Evolutionary conservation across 108 stramenopile genomes (phyloP).

Genomic region (Discostella stelligeroides): DNA sequence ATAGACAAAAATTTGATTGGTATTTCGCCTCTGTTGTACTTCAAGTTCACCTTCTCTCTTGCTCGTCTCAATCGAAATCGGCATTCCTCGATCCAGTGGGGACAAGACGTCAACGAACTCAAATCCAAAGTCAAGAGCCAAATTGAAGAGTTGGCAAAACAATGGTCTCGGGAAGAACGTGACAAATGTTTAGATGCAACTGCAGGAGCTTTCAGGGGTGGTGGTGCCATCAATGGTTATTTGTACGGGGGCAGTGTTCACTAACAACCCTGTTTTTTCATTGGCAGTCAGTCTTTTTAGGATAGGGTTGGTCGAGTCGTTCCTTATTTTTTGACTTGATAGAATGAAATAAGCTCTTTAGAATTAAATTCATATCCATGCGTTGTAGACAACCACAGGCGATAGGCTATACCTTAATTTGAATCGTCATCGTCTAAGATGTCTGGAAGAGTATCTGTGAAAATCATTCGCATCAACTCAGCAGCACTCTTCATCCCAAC

Average conservation of each 20-base stretch:
- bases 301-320: no score
- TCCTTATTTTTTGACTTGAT: no score
- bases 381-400: no score
- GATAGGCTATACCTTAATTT: no score
- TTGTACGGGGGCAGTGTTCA: constrained; percentile 64
- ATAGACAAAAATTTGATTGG: background rate
- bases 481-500: constrained; percentile 40
- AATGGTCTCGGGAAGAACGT: constrained; percentile 76
- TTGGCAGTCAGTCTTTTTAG: no score
- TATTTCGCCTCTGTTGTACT: background rate
- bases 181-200: constrained; percentile 77
- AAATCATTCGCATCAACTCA: constrained; percentile 33
- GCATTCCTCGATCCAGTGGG: constrained; percentile 69
- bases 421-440: constrained; percentile 1
- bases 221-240: constrained; percentile 71
- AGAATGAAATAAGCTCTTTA: no score
- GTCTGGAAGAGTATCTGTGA: constrained; percentile 20
- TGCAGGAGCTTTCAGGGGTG: constrained; percentile 69
- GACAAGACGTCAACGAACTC: constrained; percentile 83
- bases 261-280: constrained; percentile 25
- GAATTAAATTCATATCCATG: no score
- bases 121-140: constrained; percentile 68
- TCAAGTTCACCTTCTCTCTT: background rate
- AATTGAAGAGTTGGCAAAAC: constrained; percentile 85
- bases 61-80: no score